phyloP scores from a whole-genome alignment of 2,329 filamentous ascomycete genomes.

The Diaporthe nobilis region DNA sequence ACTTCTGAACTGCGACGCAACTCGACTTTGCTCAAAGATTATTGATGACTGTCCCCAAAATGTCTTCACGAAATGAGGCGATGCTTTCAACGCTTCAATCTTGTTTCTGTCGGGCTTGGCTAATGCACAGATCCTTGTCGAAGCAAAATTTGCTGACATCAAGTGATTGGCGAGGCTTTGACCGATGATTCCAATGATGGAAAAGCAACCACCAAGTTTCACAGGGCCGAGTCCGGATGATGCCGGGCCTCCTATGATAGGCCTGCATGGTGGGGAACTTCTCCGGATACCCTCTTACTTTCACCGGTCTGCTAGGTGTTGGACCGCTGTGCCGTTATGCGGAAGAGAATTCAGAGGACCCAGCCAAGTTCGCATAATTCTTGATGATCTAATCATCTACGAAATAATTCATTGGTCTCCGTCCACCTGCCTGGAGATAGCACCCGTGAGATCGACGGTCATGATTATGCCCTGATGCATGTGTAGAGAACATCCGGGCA shows the following conservation, averaged over 20 bases:
- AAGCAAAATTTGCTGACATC: neutral
- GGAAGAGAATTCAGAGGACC: neutral
- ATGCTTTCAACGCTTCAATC: neutral
- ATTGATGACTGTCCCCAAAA: neutral
- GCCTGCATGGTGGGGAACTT: neutral
- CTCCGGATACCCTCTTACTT: neutral
- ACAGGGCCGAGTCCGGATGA: neutral
- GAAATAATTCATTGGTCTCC: neutral
- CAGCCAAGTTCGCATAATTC: neutral
- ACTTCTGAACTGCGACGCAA: neutral
- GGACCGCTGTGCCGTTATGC: neutral
- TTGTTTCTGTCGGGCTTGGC: slow-evolving; percentile 27
- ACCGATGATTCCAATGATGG: neutral
- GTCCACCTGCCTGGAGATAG: neutral
- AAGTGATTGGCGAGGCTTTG: neutral
- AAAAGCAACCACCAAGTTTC: neutral
- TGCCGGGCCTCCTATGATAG: neutral
- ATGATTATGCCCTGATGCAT: neutral
- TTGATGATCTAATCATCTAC: neutral
- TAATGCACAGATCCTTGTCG: slow-evolving; percentile 4
- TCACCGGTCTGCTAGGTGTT: neutral
- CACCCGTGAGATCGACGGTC: neutral
- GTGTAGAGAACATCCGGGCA: neutral
- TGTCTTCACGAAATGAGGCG: neutral
- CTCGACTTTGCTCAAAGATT: too few species aligned